Evolutionary conservation across 2,329 filamentous ascomycete genomes (phyloP).

Genomic region (Stachybotrys chlorohalonatus): DNA sequence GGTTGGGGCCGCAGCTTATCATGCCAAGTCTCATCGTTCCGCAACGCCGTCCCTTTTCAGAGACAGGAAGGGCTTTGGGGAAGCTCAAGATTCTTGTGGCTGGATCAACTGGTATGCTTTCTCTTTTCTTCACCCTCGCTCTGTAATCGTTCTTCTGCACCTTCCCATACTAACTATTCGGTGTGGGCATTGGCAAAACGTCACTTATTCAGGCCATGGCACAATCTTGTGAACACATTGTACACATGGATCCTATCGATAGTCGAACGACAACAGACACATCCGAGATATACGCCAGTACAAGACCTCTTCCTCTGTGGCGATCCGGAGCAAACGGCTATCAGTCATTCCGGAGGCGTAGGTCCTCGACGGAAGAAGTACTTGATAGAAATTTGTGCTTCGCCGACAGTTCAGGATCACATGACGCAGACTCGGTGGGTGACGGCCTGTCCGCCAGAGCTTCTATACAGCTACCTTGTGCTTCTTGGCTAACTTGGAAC

Average conservation of each 20-base stretch:
- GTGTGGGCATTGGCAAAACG: constrained; percentile 72
- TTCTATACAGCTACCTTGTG: background rate
- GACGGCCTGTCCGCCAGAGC: background rate
- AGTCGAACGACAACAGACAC: constrained; percentile 26
- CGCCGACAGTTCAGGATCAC: constrained; percentile 69
- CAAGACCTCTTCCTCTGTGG: constrained; percentile 80
- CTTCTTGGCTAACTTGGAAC: background rate
- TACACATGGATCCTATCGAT: constrained; percentile 70
- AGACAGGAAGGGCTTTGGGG: constrained; percentile 74
- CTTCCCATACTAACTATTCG: background rate
- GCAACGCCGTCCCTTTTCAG: constrained; percentile 78
- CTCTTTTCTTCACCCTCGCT: background rate
- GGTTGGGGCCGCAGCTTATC: constrained; percentile 65
- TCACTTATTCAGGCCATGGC: constrained; percentile 83
- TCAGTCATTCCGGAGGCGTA: constrained; percentile 47
- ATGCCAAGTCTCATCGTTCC: constrained; percentile 97
- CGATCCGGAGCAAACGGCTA: constrained; percentile 69
- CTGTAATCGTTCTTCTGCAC: background rate
- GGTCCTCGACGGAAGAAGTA: constrained; percentile 63
- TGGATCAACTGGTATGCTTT: constrained; percentile 57
- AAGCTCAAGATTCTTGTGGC: constrained; percentile 83
- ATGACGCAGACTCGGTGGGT: constrained; percentile 42
- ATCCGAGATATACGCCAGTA: constrained; percentile 68
- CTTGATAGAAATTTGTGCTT: constrained; percentile 92
- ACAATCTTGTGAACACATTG: constrained; percentile 81